phyloP scores from a whole-genome alignment of 257 asterid species.

The Mentha longifolia region DNA sequence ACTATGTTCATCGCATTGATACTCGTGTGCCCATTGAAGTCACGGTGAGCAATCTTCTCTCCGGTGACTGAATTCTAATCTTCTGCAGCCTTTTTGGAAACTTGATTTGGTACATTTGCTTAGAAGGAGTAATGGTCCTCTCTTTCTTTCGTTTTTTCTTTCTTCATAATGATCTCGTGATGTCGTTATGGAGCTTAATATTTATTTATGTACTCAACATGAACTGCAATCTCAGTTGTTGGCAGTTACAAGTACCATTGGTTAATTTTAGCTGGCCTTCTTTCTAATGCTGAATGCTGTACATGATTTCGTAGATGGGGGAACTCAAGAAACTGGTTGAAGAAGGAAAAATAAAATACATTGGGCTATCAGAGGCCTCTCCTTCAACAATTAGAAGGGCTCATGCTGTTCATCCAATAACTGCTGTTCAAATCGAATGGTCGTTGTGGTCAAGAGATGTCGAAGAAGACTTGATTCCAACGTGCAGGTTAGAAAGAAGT shows the following conservation, averaged over 20 bases:
- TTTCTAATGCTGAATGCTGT: background rate
- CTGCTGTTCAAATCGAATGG: slow-evolving; percentile 16
- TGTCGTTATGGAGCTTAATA: background rate
- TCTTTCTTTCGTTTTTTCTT: background rate
- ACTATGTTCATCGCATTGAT: slow-evolving; percentile 45
- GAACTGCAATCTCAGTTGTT: background rate
- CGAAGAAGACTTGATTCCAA: slow-evolving; percentile 18
- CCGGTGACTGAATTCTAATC: background rate
- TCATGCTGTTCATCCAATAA: slow-evolving; percentile 1
- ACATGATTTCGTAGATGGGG: slow-evolving; percentile 14
- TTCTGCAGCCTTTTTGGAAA: background rate
- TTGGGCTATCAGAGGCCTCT: slow-evolving; percentile 7
- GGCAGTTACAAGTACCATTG: background rate
- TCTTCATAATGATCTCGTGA: background rate
- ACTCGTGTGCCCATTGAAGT: slow-evolving; percentile 46
- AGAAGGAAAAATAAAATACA: slow-evolving; percentile 23
- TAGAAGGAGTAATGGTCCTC: background rate
- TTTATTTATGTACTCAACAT: background rate
- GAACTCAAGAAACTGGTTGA: slow-evolving; percentile 24
- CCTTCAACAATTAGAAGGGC: background rate
- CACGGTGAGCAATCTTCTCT: slow-evolving; percentile 35
- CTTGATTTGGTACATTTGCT: background rate
- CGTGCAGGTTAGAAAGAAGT: slow-evolving; percentile 5
- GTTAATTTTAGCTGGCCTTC: background rate
- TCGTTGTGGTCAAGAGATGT: slow-evolving; percentile 19